These are phyloP conservation scores for Trichophyton verrucosum DNA, from an alignment of 2,329 filamentous ascomycete genomes.

Conservation along the genomic window DNA sequence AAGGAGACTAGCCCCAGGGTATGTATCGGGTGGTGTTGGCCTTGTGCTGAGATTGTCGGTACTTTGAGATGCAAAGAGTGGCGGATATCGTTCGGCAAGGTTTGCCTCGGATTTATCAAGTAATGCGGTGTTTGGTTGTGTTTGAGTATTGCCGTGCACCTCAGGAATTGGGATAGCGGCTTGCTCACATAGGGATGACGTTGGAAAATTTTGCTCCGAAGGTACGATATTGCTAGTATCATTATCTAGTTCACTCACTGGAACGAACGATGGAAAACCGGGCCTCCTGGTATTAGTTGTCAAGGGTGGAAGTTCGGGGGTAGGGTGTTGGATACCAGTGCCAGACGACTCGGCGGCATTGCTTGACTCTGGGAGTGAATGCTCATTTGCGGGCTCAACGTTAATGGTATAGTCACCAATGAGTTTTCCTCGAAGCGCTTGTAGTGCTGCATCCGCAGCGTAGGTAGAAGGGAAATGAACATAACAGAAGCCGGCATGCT, in stretches of 20 bases:
- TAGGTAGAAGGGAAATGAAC: slow-evolving; percentile 25
- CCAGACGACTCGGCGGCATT: background rate
- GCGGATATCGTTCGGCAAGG: slow-evolving; percentile 25
- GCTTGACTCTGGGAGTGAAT: background rate
- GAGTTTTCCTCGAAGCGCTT: slow-evolving; percentile 24
- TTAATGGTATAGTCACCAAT: background rate
- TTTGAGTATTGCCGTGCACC: background rate
- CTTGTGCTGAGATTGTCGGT: background rate
- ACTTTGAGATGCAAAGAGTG: slow-evolving; percentile 18
- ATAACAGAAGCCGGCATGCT: slow-evolving; percentile 32
- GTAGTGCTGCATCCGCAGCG: slow-evolving; percentile 26
- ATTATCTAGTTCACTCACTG: slow-evolving; percentile 1
- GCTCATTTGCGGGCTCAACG: background rate
- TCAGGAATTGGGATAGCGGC: background rate
- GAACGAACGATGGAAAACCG: background rate
- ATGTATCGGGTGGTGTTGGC: background rate
- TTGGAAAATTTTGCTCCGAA: background rate
- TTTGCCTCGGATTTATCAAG: slow-evolving; percentile 24
- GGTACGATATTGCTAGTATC: background rate
- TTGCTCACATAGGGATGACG: background rate
- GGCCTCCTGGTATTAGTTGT: background rate
- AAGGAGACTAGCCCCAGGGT: background rate
- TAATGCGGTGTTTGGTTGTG: slow-evolving; percentile 9
- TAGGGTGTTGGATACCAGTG: background rate
- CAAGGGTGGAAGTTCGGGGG: background rate